These are phyloP conservation scores for Lodderomyces orthopsilosis DNA, from an alignment of 1,139 yeast genomes.

Conservation along the genomic window DNA sequence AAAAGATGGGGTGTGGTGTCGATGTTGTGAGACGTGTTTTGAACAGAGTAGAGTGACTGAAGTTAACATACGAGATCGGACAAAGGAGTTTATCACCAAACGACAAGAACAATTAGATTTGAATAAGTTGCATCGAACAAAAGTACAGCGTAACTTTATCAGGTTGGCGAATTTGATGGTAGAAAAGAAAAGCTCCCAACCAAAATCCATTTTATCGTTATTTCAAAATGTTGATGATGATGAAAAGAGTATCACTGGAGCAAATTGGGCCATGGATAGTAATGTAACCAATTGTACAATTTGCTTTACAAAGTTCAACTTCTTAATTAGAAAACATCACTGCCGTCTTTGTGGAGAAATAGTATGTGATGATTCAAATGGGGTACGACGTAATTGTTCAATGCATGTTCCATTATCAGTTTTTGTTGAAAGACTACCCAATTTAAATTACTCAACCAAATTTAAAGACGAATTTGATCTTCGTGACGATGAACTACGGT, in stretches of 20 bases:
- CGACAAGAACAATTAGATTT: conserved; percentile 44
- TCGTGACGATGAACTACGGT: conserved; percentile 14
- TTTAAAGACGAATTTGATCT: conserved; percentile 18
- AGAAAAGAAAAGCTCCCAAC: conserved; percentile 11
- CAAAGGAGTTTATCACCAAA: conserved; percentile 36
- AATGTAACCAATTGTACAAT: conserved; percentile 55
- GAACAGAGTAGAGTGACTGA: conserved; percentile 37
- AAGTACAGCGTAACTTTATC: conserved; percentile 62
- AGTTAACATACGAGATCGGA: conserved; percentile 50
- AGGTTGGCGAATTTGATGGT: conserved; percentile 32
- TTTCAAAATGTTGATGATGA: conserved; percentile 32
- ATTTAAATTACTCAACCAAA: conserved; percentile 34
- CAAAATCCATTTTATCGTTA: not conserved
- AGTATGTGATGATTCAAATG: conserved; percentile 66
- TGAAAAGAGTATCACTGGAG: conserved; percentile 38
- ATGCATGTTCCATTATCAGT: conserved; percentile 61
- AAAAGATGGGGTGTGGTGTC: conserved; percentile 59
- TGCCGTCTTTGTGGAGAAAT: conserved; percentile 81
- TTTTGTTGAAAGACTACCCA: conserved; percentile 41
- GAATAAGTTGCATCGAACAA: conserved; percentile 49
- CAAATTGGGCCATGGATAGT: conserved; percentile 64
- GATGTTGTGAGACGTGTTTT: conserved; percentile 69
- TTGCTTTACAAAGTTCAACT: conserved; percentile 57
- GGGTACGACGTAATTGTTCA: conserved; percentile 53
- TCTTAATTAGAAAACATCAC: conserved; percentile 76